Conservation (phyloP, 225 moss, liverwort and hornwort species). For the Ulota crispa region DNA sequence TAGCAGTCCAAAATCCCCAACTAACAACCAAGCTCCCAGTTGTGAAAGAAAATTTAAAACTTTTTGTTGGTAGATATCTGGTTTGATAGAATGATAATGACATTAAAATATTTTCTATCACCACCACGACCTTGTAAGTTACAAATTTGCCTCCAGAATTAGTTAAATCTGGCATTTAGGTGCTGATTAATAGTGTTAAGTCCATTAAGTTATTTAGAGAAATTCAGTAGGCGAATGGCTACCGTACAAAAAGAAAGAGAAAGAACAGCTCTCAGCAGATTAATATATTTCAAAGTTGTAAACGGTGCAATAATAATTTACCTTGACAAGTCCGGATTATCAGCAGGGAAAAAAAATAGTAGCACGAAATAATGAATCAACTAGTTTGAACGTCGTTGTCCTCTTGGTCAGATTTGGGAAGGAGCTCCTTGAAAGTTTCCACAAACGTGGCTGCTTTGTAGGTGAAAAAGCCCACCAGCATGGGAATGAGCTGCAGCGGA, state of each 20-base stretch:
- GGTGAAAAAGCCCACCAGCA: conserved; percentile 94
- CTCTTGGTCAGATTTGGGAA: conserved; percentile 50
- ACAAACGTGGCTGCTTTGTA: conserved; percentile 92
- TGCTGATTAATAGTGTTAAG: neutral
- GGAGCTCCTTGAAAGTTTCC: conserved; percentile 84
- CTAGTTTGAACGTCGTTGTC: conserved; percentile 7
- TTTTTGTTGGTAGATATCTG: too few relatives aligned
- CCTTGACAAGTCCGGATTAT: conserved; percentile 17
- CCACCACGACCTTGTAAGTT: too few relatives aligned
- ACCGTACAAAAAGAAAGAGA: neutral
- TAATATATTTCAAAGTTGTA: neutral
- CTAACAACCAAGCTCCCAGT: too few relatives aligned
- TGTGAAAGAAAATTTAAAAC: too few relatives aligned
- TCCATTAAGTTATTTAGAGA: neutral
- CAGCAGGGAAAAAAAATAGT: neutral
- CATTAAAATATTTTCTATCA: too few relatives aligned
- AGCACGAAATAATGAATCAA: neutral
- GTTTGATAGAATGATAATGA: too few relatives aligned
- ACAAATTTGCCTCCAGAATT: too few relatives aligned
- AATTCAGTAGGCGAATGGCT: too few relatives aligned
- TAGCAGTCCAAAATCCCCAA: too few relatives aligned
- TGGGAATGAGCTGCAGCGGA: conserved; percentile 82
- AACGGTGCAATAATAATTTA: neutral
- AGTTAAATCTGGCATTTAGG: neutral
- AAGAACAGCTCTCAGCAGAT: neutral